phyloP scores from a whole-genome alignment of 2,329 filamentous ascomycete species.

The Colletotrichum sp. region DNA sequence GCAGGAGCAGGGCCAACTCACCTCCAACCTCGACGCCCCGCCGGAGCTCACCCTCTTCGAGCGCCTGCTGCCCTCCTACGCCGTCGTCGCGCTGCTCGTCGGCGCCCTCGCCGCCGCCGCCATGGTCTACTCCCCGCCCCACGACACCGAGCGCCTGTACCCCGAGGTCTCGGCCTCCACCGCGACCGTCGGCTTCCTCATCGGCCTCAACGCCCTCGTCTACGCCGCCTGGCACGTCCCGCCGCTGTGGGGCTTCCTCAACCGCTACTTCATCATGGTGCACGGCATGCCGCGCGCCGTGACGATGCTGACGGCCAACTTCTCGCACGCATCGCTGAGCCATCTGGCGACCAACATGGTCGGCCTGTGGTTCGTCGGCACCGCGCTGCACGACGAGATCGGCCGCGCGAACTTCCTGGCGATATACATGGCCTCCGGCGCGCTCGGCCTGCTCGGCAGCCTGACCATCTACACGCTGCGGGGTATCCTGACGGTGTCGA shows the following conservation, averaged over 20 bases:
- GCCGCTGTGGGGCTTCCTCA: slow-evolving; percentile 68
- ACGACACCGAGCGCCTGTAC: slow-evolving; percentile 53
- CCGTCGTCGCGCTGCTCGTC: slow-evolving; percentile 50
- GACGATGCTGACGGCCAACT: slow-evolving; percentile 66
- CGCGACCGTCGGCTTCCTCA: slow-evolving; percentile 67
- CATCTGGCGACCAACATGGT: slow-evolving; percentile 72
- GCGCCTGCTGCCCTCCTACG: slow-evolving; percentile 60
- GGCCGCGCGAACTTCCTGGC: slow-evolving; percentile 72
- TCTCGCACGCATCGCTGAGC: slow-evolving; percentile 68
- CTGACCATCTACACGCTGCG: slow-evolving; percentile 55
- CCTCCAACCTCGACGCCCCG: slow-evolving; percentile 54
- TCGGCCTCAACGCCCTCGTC: slow-evolving; percentile 63
- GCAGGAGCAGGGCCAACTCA: slow-evolving; percentile 41
- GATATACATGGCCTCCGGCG: slow-evolving; percentile 66
- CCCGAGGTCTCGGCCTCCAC: slow-evolving; percentile 66
- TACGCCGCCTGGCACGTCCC: slow-evolving; percentile 68
- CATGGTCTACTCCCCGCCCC: slow-evolving; percentile 45
- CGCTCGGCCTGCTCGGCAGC: slow-evolving; percentile 62
- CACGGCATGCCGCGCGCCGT: slow-evolving; percentile 68
- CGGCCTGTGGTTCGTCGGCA: slow-evolving; percentile 69
- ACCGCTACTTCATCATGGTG: slow-evolving; percentile 70
- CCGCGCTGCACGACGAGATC: slow-evolving; percentile 71
- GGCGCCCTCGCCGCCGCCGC: slow-evolving; percentile 47
- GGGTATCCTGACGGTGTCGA: slow-evolving; percentile 51
- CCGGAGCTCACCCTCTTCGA: slow-evolving; percentile 58